Percentiles rank a stretch among this genome's conserved stretches.
Evolutionary conservation across 2,329 filamentous ascomycete genomes (phyloP).

Genomic region (Calonectria pseudoturangicola): DNA sequence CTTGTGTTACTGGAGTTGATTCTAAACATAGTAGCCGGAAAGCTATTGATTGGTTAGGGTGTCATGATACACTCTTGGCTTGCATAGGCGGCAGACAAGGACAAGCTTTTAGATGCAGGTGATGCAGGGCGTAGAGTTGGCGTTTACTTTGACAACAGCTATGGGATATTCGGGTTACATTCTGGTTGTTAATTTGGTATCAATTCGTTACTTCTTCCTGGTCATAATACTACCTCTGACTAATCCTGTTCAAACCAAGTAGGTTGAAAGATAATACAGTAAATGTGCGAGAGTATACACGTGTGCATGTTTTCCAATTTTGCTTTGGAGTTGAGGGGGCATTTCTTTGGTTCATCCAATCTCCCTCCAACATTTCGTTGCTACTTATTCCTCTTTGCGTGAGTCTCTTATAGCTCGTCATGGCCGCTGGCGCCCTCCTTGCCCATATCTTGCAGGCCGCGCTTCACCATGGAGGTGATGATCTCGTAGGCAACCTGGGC

Average conservation of each 20-base stretch:
- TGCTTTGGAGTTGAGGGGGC: neutral
- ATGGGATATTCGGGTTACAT: neutral
- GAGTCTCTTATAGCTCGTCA: constrained; percentile 60
- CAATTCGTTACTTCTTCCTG: neutral
- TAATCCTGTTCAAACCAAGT: neutral
- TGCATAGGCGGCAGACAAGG: no score
- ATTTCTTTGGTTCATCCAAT: neutral
- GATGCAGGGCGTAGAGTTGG: no score
- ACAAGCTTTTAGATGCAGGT: no score
- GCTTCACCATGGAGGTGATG: constrained; percentile 84
- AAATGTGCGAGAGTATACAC: neutral
- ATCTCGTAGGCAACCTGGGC: constrained; percentile 92
- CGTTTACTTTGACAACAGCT: no score
- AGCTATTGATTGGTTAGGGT: no score
- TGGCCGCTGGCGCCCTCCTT: constrained; percentile 56
- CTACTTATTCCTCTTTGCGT: neutral
- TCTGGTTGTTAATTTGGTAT: constrained; percentile 3
- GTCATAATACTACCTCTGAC: neutral
- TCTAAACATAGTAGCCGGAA: neutral
- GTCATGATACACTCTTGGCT: no score
- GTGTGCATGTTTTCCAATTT: neutral
- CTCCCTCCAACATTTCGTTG: neutral
- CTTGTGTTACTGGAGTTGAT: neutral
- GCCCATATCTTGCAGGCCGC: constrained; percentile 61
- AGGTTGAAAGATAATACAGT: no score